Percentiles rank a stretch among this genome's conserved stretches.
Evolutionary conservation across 225 moss, liverwort and hornwort genomes (phyloP).

Genomic region (Bryoerythrophyllum caledonicum): DNA sequence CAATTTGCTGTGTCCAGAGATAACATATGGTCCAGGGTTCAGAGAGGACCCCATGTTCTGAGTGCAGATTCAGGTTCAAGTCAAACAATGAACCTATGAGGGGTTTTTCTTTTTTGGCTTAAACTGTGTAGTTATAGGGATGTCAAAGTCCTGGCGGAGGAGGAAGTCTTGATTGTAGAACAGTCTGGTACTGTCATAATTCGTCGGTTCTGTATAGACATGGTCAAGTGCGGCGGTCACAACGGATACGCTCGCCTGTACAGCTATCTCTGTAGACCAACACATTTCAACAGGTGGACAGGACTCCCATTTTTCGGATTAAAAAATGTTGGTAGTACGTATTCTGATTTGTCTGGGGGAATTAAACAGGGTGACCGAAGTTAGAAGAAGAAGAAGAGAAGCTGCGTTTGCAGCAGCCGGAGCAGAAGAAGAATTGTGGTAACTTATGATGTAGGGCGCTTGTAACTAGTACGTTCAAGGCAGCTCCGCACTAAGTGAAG

Average conservation of each 20-base stretch:
- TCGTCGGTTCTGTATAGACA: conserved; percentile 14
- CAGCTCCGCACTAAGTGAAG: conserved; percentile 28
- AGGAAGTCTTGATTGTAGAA: conserved; percentile 34
- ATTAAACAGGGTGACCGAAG: neutral
- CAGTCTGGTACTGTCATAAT: neutral
- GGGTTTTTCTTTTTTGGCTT: no score
- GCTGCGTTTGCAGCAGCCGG: neutral
- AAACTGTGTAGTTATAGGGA: neutral
- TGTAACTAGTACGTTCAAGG: conserved; percentile 14
- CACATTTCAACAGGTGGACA: neutral
- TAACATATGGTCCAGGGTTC: neutral
- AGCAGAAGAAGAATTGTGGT: neutral
- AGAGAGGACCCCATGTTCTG: neutral
- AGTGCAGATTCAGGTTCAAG: conserved; percentile 18
- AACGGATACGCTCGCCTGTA: conserved; percentile 14
- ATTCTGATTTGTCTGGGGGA: neutral
- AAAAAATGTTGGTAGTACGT: neutral
- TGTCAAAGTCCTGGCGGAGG: conserved; percentile 36
- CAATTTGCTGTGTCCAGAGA: neutral
- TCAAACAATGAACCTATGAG: conserved; percentile 26
- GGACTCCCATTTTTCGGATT: neutral
- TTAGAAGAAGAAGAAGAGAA: conserved; percentile 30
- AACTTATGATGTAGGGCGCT: neutral
- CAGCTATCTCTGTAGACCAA: neutral
- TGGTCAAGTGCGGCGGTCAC: conserved; percentile 40